Percentiles rank a stretch among this genome's conserved stretches.
Evolutionary conservation across 352 stramenopile genomes (phyloP).

Genomic region (Phytopythium oedochilum): DNA sequence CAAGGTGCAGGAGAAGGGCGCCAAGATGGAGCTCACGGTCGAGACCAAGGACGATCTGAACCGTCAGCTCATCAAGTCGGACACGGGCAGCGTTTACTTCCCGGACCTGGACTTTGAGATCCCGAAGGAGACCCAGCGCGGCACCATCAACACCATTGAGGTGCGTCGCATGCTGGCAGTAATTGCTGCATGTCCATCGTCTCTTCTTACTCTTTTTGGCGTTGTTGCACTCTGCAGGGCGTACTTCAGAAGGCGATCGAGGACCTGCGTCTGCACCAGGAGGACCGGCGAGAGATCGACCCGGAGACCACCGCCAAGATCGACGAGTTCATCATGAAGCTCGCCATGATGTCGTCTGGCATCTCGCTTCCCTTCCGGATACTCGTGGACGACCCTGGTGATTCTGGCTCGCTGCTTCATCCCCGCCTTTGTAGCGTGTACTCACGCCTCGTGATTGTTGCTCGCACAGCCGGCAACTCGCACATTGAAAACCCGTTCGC

Average conservation of each 20-base stretch:
- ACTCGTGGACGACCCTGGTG: conserved; percentile 79
- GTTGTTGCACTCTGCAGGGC: conserved; percentile 8
- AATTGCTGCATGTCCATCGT: not conserved
- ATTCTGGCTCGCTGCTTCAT: not conserved
- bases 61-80: conserved; percentile 89
- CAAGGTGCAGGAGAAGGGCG: conserved; percentile 62
- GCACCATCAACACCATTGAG: conserved; percentile 89
- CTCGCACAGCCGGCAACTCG: conserved; percentile 62
- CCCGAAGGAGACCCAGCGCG: conserved; percentile 76
- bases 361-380: conserved; percentile 79
- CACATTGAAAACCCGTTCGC: conserved; percentile 89
- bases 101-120: conserved; percentile 89
- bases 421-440: not conserved
- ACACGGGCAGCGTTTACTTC: conserved; percentile 75
- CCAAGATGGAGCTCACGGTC: conserved; percentile 52
- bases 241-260: conserved; percentile 64
- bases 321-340: conserved; percentile 76
- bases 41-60: conserved; percentile 66
- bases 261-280: conserved; percentile 68
- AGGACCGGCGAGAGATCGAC: conserved; percentile 76
- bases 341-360: conserved; percentile 59
- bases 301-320: conserved; percentile 71
- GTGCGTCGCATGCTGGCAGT: conserved; percentile 9
- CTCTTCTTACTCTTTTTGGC: conserved; percentile 3
- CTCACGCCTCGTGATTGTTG: not conserved